Evolutionary conservation across 192 early-diverging fungal genomes (phyloP).

Genomic region (Backusella psychrophila): DNA sequence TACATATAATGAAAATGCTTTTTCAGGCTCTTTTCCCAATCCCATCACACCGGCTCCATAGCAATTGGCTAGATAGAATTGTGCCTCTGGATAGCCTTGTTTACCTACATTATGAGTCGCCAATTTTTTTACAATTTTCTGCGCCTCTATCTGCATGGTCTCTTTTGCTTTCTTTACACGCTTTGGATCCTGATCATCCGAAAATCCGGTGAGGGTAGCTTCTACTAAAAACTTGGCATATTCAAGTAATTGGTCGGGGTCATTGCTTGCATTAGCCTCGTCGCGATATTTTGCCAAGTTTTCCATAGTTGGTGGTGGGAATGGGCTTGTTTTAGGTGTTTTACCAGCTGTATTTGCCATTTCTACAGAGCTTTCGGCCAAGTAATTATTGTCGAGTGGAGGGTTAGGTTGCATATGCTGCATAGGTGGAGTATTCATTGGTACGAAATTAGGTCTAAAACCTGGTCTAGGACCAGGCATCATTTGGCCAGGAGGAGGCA

Average conservation of each 20-base stretch:
- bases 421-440: neutral
- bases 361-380: conserved; percentile 25
- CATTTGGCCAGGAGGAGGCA: neutral
- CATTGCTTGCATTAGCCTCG: conserved; percentile 54
- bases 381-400: conserved; percentile 15
- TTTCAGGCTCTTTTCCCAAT: conserved; percentile 78
- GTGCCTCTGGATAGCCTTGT: conserved; percentile 82
- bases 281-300: conserved; percentile 40
- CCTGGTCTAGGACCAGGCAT: neutral
- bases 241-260: conserved; percentile 76
- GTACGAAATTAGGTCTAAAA: neutral
- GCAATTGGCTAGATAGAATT: conserved; percentile 90
- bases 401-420: neutral
- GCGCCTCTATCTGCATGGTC: conserved; percentile 72
- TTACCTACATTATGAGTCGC: conserved; percentile 73
- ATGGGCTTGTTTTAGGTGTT: conserved; percentile 9
- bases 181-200: conserved; percentile 67
- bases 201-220: conserved; percentile 59
- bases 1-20: conserved; percentile 88
- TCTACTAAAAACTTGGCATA: conserved; percentile 89
- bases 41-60: conserved; percentile 86
- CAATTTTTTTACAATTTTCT: conserved; percentile 88
- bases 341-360: conserved; percentile 17
- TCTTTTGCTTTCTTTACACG: conserved; percentile 69
- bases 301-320: conserved; percentile 39